Evolutionary conservation across 805 yeast genomes (phyloP).

Genomic region (Candida sanyiensis): DNA sequence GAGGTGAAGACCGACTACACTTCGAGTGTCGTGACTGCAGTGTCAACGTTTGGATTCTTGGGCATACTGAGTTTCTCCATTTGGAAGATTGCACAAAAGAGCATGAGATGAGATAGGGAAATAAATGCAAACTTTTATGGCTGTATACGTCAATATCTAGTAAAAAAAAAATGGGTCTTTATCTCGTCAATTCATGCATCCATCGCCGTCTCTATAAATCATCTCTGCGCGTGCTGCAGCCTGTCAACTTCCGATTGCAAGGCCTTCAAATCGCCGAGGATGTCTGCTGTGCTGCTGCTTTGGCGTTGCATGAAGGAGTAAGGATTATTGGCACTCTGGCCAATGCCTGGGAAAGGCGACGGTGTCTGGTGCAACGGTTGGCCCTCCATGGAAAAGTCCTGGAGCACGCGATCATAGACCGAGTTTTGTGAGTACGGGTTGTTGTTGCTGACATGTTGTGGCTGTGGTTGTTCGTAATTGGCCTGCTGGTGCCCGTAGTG

Average conservation of each 20-base stretch:
- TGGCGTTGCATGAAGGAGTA: constrained; percentile 1
- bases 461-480: constrained; percentile 2
- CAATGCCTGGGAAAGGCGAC: background rate
- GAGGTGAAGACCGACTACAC: constrained; percentile 47
- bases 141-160: too few species aligned
- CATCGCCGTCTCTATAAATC: background rate
- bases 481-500: background rate
- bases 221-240: constrained; percentile 26
- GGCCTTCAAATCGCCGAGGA: constrained; percentile 59
- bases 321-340: background rate
- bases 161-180: too few species aligned
- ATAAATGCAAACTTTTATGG: too few species aligned
- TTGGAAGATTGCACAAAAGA: constrained; percentile 36
- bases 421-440: constrained; percentile 7
- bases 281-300: constrained; percentile 33
- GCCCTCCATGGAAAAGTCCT: constrained; percentile 11
- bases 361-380: constrained; percentile 5
- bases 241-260: constrained; percentile 67
- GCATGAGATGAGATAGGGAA: constrained; percentile 4
- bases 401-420: constrained; percentile 13
- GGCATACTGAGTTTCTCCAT: constrained; percentile 60
- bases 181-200: background rate
- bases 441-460: background rate
- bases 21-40: constrained; percentile 52
- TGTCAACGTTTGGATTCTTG: constrained; percentile 66